These are phyloP conservation scores for Artomyces pyxidatus DNA, from an alignment of 768 basidiomycete species.

Conservation along the genomic window DNA sequence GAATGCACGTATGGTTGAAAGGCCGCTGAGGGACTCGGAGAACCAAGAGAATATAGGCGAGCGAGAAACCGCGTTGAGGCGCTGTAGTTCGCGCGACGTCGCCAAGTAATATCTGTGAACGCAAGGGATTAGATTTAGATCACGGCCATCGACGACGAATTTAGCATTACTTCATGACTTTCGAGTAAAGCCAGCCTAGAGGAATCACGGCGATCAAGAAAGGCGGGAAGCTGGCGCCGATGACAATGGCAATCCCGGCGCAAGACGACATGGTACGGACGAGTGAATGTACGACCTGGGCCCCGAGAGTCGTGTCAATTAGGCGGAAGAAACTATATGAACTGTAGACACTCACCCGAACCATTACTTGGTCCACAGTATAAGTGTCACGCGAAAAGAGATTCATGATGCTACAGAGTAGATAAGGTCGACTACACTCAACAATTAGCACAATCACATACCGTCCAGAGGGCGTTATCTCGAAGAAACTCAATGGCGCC, in stretches of 20 bases:
- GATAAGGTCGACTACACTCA: background rate
- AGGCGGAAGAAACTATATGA: background rate
- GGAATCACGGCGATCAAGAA: slow-evolving; percentile 74
- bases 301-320: slow-evolving; percentile 1
- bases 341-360: slow-evolving; percentile 33
- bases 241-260: slow-evolving; percentile 59
- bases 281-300: slow-evolving; percentile 54
- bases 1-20: slow-evolving; percentile 81
- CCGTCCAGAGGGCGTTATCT: slow-evolving; percentile 81
- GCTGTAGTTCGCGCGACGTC: slow-evolving; percentile 82
- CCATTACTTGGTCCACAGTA: slow-evolving; percentile 78
- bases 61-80: slow-evolving; percentile 80
- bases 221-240: slow-evolving; percentile 73
- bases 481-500: slow-evolving; percentile 85
- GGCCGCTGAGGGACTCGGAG: slow-evolving; percentile 65
- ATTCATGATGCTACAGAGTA: slow-evolving; percentile 61
- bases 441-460: slow-evolving; percentile 22
- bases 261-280: slow-evolving; percentile 56
- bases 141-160: background rate
- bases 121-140: background rate
- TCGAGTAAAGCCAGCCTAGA: slow-evolving; percentile 68
- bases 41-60: slow-evolving; percentile 92
- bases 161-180: slow-evolving; percentile 60
- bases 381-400: slow-evolving; percentile 87
- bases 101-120: slow-evolving; percentile 89